Evolutionary conservation across 2,329 filamentous ascomycete species (phyloP).

Genomic region (Ceratocystiopsis minuta): DNA sequence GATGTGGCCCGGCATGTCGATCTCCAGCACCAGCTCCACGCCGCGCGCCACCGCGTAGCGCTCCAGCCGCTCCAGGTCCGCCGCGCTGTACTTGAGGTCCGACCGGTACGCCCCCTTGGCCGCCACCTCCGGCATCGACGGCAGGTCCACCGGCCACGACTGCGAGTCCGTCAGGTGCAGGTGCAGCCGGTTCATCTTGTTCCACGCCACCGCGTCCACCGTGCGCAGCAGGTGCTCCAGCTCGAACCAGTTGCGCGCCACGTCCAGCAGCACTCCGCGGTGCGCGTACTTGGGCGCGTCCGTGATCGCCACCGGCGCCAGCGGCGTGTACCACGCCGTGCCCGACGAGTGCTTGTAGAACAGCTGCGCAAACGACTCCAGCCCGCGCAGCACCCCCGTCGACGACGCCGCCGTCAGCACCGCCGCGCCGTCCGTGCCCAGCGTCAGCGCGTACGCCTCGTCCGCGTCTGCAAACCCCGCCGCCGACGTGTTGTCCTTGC

Average conservation of each 20-base stretch:
- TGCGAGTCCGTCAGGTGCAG: constrained; percentile 70
- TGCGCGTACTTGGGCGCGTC: constrained; percentile 60
- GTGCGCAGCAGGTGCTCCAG: constrained; percentile 51
- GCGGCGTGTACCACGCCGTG: constrained; percentile 43
- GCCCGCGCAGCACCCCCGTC: constrained; percentile 50
- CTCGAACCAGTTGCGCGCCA: constrained; percentile 54
- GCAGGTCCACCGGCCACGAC: constrained; percentile 71
- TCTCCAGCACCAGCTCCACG: constrained; percentile 55
- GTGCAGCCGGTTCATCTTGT: constrained; percentile 70
- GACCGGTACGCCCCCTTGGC: constrained; percentile 54
- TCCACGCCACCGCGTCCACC: constrained; percentile 60
- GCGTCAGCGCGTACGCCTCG: constrained; percentile 54
- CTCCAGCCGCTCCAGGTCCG: constrained; percentile 48
- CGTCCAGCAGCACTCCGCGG: constrained; percentile 65
- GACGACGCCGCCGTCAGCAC: constrained; percentile 47
- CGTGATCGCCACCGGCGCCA: constrained; percentile 52
- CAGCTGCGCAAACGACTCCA: constrained; percentile 63
- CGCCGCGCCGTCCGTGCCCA: constrained; percentile 39
- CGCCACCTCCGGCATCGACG: constrained; percentile 52
- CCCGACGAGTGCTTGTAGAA: constrained; percentile 54
- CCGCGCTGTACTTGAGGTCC: constrained; percentile 47
- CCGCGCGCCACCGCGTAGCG: constrained; percentile 51
- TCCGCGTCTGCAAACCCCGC: constrained; percentile 33
- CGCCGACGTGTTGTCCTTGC: constrained; percentile 31
- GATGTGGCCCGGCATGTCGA: constrained; percentile 69